Percentiles rank a stretch among this genome's conserved stretches.
Evolutionary conservation across 2,329 filamentous ascomycete species (phyloP).

Genomic region (Phaeoacremonium minimum): DNA sequence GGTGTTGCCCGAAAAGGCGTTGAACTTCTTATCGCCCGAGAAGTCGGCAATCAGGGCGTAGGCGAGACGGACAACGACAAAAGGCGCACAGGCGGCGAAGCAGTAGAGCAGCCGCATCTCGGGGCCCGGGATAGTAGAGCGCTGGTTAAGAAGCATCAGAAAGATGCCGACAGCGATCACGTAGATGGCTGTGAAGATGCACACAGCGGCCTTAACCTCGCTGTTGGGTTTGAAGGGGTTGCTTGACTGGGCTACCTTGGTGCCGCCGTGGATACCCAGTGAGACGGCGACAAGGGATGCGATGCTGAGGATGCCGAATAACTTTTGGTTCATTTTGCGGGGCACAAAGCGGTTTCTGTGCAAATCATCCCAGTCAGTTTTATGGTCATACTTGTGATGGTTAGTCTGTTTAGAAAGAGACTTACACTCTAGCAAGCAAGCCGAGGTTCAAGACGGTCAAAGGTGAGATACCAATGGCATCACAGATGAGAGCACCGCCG

Average conservation of each 20-base stretch:
- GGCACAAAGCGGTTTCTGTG: conserved; percentile 11
- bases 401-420: conserved; percentile 1
- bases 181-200: conserved; percentile 5
- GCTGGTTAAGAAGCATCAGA: conserved; percentile 8
- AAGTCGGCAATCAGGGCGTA: conserved; percentile 18
- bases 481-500: conserved; percentile 18
- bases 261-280: conserved; percentile 10
- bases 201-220: conserved; percentile 6
- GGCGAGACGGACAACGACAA: conserved; percentile 19
- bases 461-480: conserved; percentile 22
- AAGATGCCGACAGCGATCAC: conserved; percentile 15
- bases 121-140: conserved; percentile 7
- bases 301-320: conserved; percentile 6
- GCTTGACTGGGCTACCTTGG: conserved; percentile 4
- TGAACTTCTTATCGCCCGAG: conserved; percentile 5
- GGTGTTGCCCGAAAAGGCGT: conserved; percentile 11
- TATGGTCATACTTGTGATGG: conserved; percentile 1
- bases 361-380: too few relatives aligned
- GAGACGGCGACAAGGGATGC: conserved; percentile 7
- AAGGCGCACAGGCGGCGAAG: conserved; percentile 17
- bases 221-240: conserved; percentile 4
- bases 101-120: conserved; percentile 22
- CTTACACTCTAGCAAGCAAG: conserved; percentile 21
- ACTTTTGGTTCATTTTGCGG: conserved; percentile 11
- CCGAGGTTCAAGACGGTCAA: conserved; percentile 20